Conservation (phyloP, 441 rosid species). For the Bocquillonia castaneifolia region DNA sequence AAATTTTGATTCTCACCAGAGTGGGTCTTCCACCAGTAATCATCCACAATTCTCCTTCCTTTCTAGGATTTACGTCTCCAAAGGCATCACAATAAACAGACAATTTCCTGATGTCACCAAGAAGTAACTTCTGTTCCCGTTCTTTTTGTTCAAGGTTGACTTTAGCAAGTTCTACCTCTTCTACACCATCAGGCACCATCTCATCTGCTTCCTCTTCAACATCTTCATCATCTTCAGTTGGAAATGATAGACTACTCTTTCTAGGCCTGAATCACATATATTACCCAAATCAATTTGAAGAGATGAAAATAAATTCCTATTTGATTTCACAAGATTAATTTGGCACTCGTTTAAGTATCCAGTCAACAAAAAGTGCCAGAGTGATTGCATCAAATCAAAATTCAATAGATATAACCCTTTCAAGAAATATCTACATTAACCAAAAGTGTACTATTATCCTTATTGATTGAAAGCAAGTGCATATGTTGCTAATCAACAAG, state of each 20-base stretch:
- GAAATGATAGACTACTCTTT: conserved; percentile 82
- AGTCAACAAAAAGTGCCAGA: conserved; percentile 5
- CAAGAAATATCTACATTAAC: neutral
- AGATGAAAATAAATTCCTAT: neutral
- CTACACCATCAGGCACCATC: conserved; percentile 97
- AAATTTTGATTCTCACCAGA: conserved; percentile 53
- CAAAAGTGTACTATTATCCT: neutral
- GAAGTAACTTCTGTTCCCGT: conserved; percentile 67
- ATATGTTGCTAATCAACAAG: neutral
- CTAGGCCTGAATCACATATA: conserved; percentile 64
- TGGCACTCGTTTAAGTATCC: conserved; percentile 11
- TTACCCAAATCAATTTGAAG: conserved; percentile 16
- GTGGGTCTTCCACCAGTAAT: conserved; percentile 58
- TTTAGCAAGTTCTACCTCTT: conserved; percentile 97
- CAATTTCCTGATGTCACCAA: conserved; percentile 76
- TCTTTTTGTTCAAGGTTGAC: conserved; percentile 78
- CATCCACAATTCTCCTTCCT: conserved; percentile 75
- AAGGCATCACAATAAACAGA: conserved; percentile 51
- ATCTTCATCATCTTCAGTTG: conserved; percentile 94
- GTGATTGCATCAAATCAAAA: conserved; percentile 19
- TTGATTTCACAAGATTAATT: neutral
- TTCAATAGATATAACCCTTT: conserved; percentile 4
- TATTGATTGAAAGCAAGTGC: neutral
- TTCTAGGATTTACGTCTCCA: conserved; percentile 43
- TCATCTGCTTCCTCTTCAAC: conserved; percentile 97